Conservation (phyloP, 73 alveolate genomes). For the Paraurostyla sp. region DNA sequence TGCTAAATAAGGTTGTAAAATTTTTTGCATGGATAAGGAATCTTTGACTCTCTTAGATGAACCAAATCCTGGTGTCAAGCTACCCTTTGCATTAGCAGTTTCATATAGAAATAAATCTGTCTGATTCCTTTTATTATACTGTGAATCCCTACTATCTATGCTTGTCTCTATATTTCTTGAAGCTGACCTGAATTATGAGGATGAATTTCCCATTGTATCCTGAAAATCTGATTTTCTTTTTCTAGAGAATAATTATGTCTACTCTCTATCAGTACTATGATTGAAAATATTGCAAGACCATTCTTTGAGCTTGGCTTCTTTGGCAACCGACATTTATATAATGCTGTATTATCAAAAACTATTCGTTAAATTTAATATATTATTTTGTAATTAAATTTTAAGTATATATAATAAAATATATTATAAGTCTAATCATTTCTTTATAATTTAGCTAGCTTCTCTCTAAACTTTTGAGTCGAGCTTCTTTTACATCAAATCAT, state of each 20-base stretch:
- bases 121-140: neutral
- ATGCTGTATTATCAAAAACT: neutral
- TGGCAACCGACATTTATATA: constrained; percentile 44
- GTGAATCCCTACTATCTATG: neutral
- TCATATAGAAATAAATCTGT: neutral
- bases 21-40: neutral
- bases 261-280: neutral
- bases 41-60: constrained; percentile 17
- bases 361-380: constrained; percentile 8
- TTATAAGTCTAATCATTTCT: too few species aligned
- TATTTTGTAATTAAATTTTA: too few species aligned
- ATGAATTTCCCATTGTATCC: too few species aligned
- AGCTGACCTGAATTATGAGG: too few species aligned
- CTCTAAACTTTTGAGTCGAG: too few species aligned
- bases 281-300: constrained; percentile 35
- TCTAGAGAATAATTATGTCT: neutral
- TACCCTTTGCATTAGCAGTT: constrained; percentile 4
- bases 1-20: constrained; percentile 19
- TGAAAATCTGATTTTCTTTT: constrained; percentile 9
- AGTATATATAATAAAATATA: too few species aligned
- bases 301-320: constrained; percentile 34
- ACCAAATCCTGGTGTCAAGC: neutral
- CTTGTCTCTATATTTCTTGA: neutral
- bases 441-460: too few species aligned
- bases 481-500: too few species aligned